Evolutionary conservation across 305 asterid genomes (phyloP).

Genomic region (Lippia alba): DNA sequence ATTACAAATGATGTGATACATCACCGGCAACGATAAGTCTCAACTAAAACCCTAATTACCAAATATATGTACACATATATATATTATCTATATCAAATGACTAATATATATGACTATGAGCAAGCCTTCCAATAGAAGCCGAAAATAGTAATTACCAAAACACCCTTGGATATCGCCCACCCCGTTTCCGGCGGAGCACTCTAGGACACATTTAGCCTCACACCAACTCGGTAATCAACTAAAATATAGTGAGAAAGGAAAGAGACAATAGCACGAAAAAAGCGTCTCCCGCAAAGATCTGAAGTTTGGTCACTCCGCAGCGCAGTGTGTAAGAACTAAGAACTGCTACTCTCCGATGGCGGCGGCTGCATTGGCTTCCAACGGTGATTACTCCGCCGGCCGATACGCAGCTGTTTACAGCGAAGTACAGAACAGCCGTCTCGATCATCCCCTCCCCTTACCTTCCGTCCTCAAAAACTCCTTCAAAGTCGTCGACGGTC

Average conservation of each 20-base stretch:
- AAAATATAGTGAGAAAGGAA: constrained; percentile 7
- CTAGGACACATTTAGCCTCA: constrained; percentile 41
- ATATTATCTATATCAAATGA: too few relatives aligned
- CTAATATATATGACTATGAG: too few relatives aligned
- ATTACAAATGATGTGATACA: constrained; percentile 28
- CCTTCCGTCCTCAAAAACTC: constrained; percentile 76
- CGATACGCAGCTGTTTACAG: constrained; percentile 73
- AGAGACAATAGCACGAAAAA: constrained; percentile 9
- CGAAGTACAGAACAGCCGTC: constrained; percentile 91
- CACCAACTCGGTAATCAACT: background rate
- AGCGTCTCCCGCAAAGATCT: constrained; percentile 35
- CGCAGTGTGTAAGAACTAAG: constrained; percentile 22
- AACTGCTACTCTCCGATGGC: constrained; percentile 51
- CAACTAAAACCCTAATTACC: constrained; percentile 35
- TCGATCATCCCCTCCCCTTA: constrained; percentile 85
- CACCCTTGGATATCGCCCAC: constrained; percentile 26
- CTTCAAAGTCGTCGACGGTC: constrained; percentile 77
- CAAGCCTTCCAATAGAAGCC: background rate
- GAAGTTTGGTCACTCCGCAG: constrained; percentile 36
- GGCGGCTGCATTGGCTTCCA: constrained; percentile 54
- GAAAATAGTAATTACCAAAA: constrained; percentile 21
- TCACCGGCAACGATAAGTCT: constrained; percentile 22
- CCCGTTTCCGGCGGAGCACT: constrained; percentile 35
- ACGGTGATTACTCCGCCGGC: constrained; percentile 62
- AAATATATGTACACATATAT: background rate